Evolutionary conservation across 805 yeast genomes (phyloP).

Genomic region (Saccharomycopsis fibuligera): DNA sequence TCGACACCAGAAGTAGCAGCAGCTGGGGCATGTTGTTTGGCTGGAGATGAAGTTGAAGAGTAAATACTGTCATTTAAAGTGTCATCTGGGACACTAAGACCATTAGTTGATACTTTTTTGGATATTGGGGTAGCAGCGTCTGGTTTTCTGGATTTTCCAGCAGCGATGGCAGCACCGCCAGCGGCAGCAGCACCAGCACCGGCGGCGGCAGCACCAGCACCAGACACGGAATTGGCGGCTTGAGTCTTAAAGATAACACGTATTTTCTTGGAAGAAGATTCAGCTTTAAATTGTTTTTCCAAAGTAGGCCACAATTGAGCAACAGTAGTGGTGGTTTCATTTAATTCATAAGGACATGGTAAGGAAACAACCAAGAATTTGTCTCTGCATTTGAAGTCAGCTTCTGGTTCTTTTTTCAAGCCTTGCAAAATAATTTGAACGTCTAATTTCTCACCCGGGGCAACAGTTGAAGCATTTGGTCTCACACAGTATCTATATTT

Average conservation of each 20-base stretch:
- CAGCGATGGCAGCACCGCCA: constrained; percentile 27
- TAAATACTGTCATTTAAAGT: constrained; percentile 23
- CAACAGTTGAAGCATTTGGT: constrained; percentile 82
- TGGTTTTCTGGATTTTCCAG: constrained; percentile 22
- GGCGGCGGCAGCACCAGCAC: constrained; percentile 20
- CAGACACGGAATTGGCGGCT: constrained; percentile 15
- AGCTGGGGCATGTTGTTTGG: not conserved
- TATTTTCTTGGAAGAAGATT: constrained; percentile 57
- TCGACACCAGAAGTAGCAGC: constrained; percentile 1
- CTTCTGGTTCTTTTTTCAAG: constrained; percentile 62
- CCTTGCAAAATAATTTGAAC: constrained; percentile 86
- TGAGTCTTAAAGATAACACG: constrained; percentile 45
- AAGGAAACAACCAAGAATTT: constrained; percentile 86
- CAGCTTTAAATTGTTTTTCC: constrained; percentile 50
- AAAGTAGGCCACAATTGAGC: constrained; percentile 72
- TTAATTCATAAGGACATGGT: constrained; percentile 52
- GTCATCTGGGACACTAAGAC: constrained; percentile 18
- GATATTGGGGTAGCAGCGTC: constrained; percentile 21
- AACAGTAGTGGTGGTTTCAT: constrained; percentile 43
- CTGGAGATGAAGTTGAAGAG: constrained; percentile 22
- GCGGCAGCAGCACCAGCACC: constrained; percentile 25
- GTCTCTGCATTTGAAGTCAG: constrained; percentile 78
- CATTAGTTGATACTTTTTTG: constrained; percentile 3
- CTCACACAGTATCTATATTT: constrained; percentile 68
- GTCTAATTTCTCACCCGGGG: constrained; percentile 65